Evolutionary conservation across 2,329 filamentous ascomycete species (phyloP), one percentile per base, ranked within the genome.

Genomic region (Colletotrichum orchidophilum): DNA sequence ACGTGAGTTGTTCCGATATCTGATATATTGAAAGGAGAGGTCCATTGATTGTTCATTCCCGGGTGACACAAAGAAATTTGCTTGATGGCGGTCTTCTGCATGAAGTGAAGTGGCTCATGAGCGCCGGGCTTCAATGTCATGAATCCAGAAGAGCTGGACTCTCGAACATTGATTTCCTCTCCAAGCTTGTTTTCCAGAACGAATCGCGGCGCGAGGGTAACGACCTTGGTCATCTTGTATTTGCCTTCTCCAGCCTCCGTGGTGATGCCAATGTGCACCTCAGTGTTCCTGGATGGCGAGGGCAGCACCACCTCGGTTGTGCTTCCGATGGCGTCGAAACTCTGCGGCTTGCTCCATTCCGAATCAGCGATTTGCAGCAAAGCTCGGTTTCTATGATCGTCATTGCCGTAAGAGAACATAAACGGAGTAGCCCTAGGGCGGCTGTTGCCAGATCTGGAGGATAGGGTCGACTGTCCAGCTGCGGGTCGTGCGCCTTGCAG

Each of bases 311-410:
- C 93, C 76, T 98, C 95, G 18, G 94, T 92, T 0, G 93, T 95
- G 77, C 96, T 98, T 35, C 96, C 96, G 74, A 99, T 96, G 24
- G 96, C 96, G 78, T 99, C 97, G 76, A 99, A 97, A 87, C 94
- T 98, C 80, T 98, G 96, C 0, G 96, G 94, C 79, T 96, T 97
- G 83, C 96, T 98, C 97, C 96, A 99, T 71, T 92, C 90, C 1
- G 96, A 98, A 65, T 97, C 93, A 5, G 93, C 94, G 50, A 98
- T 90, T 82, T 94, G 97, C 71, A 99, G 85, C 54, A 97, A 84
- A 7, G 94, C 95, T 74, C 96, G 91, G 80, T 99, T 99, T 76
- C 94, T 94, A 75, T 94, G 93, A 77, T 99, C 96, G 74, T 97
- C 93, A 24, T 88, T 94, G 1, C 91, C 90, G 79, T 93, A 99